Evolutionary conservation across 352 stramenopile species (phyloP).

Genomic region (Pythium coloratum): DNA sequence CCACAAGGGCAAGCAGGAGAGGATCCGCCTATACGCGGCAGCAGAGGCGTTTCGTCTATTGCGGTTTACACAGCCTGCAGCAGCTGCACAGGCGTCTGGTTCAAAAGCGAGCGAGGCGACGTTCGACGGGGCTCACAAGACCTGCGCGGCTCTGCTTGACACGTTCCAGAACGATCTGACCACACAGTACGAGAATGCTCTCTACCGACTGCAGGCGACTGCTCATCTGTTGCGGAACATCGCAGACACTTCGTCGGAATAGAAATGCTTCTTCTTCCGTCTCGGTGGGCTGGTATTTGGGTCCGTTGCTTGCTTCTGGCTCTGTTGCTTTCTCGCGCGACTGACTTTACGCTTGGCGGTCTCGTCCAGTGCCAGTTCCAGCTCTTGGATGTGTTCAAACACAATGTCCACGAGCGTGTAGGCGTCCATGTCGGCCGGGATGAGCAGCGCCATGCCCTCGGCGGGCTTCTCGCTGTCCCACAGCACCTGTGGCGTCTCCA

Average conservation of each 20-base stretch:
- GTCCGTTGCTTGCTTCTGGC: constrained; percentile 3
- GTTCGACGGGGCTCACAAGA: constrained; percentile 18
- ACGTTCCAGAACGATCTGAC: constrained; percentile 16
- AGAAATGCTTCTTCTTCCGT: constrained; percentile 55
- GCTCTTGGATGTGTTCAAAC: constrained; percentile 61
- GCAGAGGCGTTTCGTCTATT: constrained; percentile 49
- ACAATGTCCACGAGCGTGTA: constrained; percentile 57
- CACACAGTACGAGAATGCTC: neutral
- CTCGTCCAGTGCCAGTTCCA: constrained; percentile 52
- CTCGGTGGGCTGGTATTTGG: neutral
- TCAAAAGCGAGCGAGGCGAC: neutral
- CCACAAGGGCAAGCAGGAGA: constrained; percentile 28
- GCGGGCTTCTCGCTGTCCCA: constrained; percentile 56
- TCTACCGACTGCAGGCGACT: constrained; percentile 13
- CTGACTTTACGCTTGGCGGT: constrained; percentile 25
- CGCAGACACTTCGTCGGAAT: constrained; percentile 46
- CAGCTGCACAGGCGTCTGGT: neutral
- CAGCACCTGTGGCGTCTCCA: constrained; percentile 39
- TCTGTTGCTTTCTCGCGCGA: constrained; percentile 21
- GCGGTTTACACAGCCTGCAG: constrained; percentile 40
- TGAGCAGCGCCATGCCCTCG: constrained; percentile 67
- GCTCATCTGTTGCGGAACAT: constrained; percentile 49
- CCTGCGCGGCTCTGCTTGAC: constrained; percentile 16
- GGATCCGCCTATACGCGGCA: constrained; percentile 42
- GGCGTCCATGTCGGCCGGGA: constrained; percentile 62